These are phyloP conservation scores for Gastrolobium villosum DNA, from an alignment of 306 rosid genomes.

Conservation along the genomic window DNA sequence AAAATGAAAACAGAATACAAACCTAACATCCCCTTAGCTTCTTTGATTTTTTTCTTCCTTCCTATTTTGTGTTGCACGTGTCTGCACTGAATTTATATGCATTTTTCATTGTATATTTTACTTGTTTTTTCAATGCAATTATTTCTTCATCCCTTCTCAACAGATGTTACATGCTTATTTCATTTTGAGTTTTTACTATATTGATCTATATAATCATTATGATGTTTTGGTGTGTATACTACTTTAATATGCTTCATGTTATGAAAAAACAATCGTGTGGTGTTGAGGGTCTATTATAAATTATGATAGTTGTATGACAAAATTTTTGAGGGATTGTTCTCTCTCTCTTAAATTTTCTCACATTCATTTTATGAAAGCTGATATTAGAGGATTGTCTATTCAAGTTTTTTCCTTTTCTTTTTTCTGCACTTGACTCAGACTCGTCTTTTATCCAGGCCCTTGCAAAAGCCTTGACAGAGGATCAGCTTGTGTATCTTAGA, in stretches of 20 bases:
- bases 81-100: background rate
- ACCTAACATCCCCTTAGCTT: background rate
- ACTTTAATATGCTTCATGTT: no score
- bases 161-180: background rate
- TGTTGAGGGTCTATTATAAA: no score
- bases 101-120: background rate
- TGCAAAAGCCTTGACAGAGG: slow-evolving; percentile 93
- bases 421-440: slow-evolving; percentile 37
- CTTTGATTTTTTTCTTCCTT: background rate
- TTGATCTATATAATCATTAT: no score
- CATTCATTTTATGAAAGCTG: no score
- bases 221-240: no score
- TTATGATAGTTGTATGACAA: no score
- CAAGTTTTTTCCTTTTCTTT: background rate
- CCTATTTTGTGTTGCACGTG: background rate
- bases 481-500: slow-evolving; percentile 82
- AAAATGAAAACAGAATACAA: no score
- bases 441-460: slow-evolving; percentile 72
- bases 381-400: slow-evolving; percentile 5
- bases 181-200: no score
- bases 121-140: background rate
- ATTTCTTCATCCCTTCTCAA: background rate
- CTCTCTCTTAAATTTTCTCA: no score
- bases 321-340: no score
- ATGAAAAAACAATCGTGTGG: no score